Evolutionary conservation across 371 early-diverging fungal species (phyloP), one percentile per base, ranked within the genome.

Genomic region (Entomophthora muscae): DNA sequence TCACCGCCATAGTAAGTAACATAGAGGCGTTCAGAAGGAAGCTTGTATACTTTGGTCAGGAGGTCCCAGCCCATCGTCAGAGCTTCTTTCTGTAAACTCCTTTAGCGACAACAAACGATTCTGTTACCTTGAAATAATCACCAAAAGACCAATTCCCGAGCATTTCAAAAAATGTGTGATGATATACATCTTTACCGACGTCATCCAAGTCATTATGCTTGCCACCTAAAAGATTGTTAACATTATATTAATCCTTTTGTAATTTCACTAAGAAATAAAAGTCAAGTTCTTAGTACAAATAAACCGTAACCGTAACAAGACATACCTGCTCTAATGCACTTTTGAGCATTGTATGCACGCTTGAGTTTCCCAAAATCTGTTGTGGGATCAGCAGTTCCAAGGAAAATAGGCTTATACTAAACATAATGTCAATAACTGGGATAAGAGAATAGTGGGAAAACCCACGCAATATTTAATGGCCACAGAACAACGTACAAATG

Each of bases 161-260:
- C 99, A 99, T 99, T 77, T 99, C 99, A 80, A 99, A 99, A 79
- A 95, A 99, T 42, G 99, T 99, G 75, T 99, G 99, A 76, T 99
- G 99, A 74, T 99, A 99, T 3, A 91, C 93, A 72, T 99, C 99
- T 73, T 91, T 96, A 64, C 99, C 99, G 24, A 99, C 99, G 76
- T 99, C 99, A 64, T 99, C 99, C 64, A 99, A 83, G 77, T 99
- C 99, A 73, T 99, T 99, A 76, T 99, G 99, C 79, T 99, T 99
- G 61, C 99, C 99, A 72, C 99, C 94, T 93, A 66, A 27, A 23
- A 24, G n/a, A n/a, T n/a, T n/a, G n/a, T n/a, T n/a, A n/a, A n/a
- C n/a, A n/a, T n/a, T n/a, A n/a, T n/a, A n/a, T n/a, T n/a, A n/a
- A n/a, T n/a, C n/a, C n/a, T n/a, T n/a, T n/a, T n/a, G n/a, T n/a